phyloP scores from a whole-genome alignment of 148 eudicot genomes.

The Fallopia convolvulus region DNA sequence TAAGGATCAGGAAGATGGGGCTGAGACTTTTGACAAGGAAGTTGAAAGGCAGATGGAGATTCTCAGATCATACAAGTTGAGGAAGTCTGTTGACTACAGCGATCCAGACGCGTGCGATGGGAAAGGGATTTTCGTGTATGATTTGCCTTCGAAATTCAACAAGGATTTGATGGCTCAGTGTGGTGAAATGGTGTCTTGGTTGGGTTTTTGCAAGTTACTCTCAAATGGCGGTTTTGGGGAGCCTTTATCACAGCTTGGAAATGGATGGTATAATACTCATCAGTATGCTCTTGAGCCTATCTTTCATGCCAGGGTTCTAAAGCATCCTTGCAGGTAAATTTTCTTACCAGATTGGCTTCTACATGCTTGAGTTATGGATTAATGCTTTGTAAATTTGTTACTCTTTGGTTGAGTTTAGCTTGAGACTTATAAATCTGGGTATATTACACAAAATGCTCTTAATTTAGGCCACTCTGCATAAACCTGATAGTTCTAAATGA shows the following conservation, averaged over 20 bases:
- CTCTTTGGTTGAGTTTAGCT: background rate
- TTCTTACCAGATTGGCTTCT: background rate
- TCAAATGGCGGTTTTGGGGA: slow-evolving; percentile 50
- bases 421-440: background rate
- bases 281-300: slow-evolving; percentile 67
- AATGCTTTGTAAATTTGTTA: background rate
- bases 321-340: slow-evolving; percentile 53
- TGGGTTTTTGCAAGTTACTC: slow-evolving; percentile 44
- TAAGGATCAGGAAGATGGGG: slow-evolving; percentile 20
- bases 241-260: slow-evolving; percentile 48
- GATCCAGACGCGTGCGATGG: slow-evolving; percentile 34
- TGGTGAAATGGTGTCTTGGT: slow-evolving; percentile 41
- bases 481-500: too few relatives aligned
- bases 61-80: slow-evolving; percentile 44
- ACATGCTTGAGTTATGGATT: background rate
- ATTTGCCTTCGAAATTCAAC: slow-evolving; percentile 72
- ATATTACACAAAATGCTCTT: background rate
- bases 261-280: slow-evolving; percentile 70
- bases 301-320: slow-evolving; percentile 50
- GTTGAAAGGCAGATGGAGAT: slow-evolving; percentile 35
- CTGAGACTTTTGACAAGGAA: slow-evolving; percentile 19
- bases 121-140: slow-evolving; percentile 66
- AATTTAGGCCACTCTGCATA: background rate
- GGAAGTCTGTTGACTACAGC: slow-evolving; percentile 1
- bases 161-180: slow-evolving; percentile 53